Percentiles rank a stretch among this genome's conserved stretches.
These are phyloP conservation scores for Candida tropicalis DNA, from an alignment of 1,139 yeast genomes.

Conservation along the genomic window DNA sequence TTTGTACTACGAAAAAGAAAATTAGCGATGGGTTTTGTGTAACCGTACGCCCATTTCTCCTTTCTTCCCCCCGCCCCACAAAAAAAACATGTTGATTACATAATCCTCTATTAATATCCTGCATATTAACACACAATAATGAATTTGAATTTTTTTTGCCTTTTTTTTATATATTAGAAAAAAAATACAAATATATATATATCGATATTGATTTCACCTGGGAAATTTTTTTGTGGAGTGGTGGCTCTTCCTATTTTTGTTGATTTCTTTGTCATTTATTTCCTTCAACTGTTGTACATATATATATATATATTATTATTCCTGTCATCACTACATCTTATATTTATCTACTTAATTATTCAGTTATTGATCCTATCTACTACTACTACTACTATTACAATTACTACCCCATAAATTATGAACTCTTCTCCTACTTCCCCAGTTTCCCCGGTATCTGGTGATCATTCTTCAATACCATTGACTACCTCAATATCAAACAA, in stretches of 20 bases:
- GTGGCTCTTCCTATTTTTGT: too few species aligned
- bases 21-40: too few species aligned
- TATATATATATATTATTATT: not conserved
- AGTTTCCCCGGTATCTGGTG: constrained; percentile 1
- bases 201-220: not conserved
- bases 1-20: too few species aligned
- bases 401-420: not conserved
- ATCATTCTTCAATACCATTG: constrained; percentile 1
- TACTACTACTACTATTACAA: not conserved
- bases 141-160: too few species aligned
- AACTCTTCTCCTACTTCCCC: constrained; percentile 8
- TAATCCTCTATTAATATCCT: too few species aligned
- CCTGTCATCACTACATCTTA: too few species aligned
- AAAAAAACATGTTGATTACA: not conserved
- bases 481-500: constrained; percentile 4
- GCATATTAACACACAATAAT: too few species aligned
- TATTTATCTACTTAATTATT: not conserved
- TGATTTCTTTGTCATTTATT: not conserved
- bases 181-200: constrained; percentile 5
- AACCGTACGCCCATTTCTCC: not conserved
- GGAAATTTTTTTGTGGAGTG: too few species aligned
- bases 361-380: not conserved
- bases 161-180: too few species aligned
- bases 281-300: not conserved
- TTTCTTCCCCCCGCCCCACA: constrained; percentile 8